Evolutionary conservation across 1,284 basidiomycete genomes (phyloP).

Genomic region (Cutaneotrichosporon daszewskae): DNA sequence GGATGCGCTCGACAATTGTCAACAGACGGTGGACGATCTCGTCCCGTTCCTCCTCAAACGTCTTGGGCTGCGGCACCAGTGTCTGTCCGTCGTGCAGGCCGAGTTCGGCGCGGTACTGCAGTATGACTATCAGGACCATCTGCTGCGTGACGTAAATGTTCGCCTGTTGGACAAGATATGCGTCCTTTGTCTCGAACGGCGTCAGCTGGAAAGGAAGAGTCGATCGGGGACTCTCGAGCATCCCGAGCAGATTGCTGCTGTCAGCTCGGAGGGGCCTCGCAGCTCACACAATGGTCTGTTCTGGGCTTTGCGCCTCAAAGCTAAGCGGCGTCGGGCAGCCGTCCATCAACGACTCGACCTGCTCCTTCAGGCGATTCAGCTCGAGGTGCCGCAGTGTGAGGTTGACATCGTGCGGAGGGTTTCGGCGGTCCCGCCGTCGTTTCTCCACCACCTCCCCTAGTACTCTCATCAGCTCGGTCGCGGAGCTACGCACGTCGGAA

Average conservation of each 20-base stretch:
- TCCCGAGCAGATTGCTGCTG: background rate
- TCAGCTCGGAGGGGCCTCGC: background rate
- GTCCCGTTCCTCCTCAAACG: conserved; percentile 19
- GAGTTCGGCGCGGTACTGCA: conserved; percentile 81
- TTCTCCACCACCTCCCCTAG: conserved; percentile 30
- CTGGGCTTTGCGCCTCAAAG: conserved; percentile 14
- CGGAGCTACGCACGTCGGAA: conserved; percentile 48
- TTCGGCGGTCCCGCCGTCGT: conserved; percentile 25
- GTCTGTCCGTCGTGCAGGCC: conserved; percentile 45
- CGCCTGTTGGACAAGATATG: conserved; percentile 81
- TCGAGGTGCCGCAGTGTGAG: conserved; percentile 31
- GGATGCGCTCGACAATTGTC: conserved; percentile 76
- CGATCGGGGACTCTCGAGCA: background rate
- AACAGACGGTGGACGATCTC: conserved; percentile 55
- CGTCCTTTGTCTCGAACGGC: conserved; percentile 63
- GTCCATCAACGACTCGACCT: conserved; percentile 31
- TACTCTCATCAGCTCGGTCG: conserved; percentile 13
- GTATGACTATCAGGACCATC: conserved; percentile 79
- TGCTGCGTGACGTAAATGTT: conserved; percentile 83
- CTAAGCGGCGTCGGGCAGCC: conserved; percentile 29
- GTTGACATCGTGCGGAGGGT: conserved; percentile 24
- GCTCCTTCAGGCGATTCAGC: conserved; percentile 28
- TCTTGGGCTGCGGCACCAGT: background rate
- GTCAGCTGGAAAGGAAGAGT: background rate
- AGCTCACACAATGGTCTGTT: background rate